Percentiles rank a stretch among this genome's conserved stretches.
Evolutionary conservation across 2,329 filamentous ascomycete genomes (phyloP).

Genomic region (Ophiostoma ips): DNA sequence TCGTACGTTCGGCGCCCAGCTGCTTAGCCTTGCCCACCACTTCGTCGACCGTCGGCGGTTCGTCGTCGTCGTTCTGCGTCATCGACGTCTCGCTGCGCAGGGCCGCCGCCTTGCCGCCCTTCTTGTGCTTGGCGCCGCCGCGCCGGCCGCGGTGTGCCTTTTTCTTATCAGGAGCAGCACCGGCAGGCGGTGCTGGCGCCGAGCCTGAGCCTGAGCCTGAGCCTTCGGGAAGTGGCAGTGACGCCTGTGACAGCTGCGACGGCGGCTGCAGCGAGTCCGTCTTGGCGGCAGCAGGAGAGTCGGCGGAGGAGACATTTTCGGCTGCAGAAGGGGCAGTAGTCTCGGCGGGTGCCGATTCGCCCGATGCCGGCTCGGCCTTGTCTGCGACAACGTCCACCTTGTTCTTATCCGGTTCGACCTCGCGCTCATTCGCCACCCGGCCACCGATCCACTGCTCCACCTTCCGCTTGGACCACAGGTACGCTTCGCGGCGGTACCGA

Average conservation of each 20-base stretch:
- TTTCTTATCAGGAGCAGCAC: constrained; percentile 39
- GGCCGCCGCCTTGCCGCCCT: constrained; percentile 18
- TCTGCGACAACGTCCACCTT: background rate
- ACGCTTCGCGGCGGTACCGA: constrained; percentile 14
- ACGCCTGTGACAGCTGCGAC: background rate
- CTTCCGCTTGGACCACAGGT: background rate
- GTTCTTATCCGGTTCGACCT: background rate
- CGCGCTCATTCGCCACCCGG: background rate
- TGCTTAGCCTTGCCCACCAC: constrained; percentile 45
- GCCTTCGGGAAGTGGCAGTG: too few species aligned
- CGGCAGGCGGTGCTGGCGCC: background rate
- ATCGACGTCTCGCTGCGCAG: constrained; percentile 30
- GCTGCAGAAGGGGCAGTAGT: too few species aligned
- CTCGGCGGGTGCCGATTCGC: too few species aligned
- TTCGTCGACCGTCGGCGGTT: constrained; percentile 42
- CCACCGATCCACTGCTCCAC: background rate
- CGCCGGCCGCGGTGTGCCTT: constrained; percentile 58
- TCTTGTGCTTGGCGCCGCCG: constrained; percentile 55
- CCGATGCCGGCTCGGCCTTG: background rate
- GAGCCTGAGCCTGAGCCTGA: background rate
- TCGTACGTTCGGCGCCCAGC: constrained; percentile 28
- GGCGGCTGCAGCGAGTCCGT: too few species aligned
- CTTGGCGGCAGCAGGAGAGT: background rate
- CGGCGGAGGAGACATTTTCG: too few species aligned
- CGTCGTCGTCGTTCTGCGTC: constrained; percentile 29